Evolutionary conservation across 495 filamentous ascomycete species (phyloP).

Genomic region (Penicillium macrosclerotiorum): DNA sequence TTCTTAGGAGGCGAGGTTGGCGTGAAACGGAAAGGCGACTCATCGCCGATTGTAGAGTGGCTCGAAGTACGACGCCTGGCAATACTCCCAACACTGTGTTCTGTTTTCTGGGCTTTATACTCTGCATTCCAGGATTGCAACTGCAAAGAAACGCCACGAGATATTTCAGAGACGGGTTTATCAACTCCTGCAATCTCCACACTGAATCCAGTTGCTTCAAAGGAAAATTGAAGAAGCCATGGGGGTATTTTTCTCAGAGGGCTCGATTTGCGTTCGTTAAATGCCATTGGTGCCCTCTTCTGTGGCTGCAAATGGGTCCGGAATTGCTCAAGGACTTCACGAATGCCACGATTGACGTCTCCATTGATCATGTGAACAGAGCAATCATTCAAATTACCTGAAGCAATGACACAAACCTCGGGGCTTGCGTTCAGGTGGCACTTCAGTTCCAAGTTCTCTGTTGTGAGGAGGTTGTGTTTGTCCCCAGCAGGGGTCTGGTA

Average conservation of each 20-base stretch:
- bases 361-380: conserved; percentile 84
- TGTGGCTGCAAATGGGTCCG: conserved; percentile 61
- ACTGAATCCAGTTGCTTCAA: conserved; percentile 86
- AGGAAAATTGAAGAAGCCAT: conserved; percentile 80
- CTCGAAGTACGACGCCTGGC: conserved; percentile 55
- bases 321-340: conserved; percentile 84
- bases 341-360: conserved; percentile 88
- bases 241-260: conserved; percentile 73
- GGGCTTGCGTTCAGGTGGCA: conserved; percentile 80
- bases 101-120: conserved; percentile 77
- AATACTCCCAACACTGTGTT: conserved; percentile 58
- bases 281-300: conserved; percentile 52
- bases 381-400: conserved; percentile 79
- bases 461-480: conserved; percentile 81
- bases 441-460: conserved; percentile 82
- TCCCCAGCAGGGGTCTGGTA: conserved; percentile 83
- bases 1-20: conserved; percentile 62
- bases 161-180: conserved; percentile 69
- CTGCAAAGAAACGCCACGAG: conserved; percentile 79
- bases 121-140: conserved; percentile 89
- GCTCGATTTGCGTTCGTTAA: conserved; percentile 53
- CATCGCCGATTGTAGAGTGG: conserved; percentile 51
- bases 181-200: conserved; percentile 90
- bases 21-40: conserved; percentile 52
- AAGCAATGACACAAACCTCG: conserved; percentile 77